Percentiles rank a stretch among this genome's conserved stretches.
Conservation (phyloP, 805 yeast species). For the Saturnispora serradocipensis region DNA sequence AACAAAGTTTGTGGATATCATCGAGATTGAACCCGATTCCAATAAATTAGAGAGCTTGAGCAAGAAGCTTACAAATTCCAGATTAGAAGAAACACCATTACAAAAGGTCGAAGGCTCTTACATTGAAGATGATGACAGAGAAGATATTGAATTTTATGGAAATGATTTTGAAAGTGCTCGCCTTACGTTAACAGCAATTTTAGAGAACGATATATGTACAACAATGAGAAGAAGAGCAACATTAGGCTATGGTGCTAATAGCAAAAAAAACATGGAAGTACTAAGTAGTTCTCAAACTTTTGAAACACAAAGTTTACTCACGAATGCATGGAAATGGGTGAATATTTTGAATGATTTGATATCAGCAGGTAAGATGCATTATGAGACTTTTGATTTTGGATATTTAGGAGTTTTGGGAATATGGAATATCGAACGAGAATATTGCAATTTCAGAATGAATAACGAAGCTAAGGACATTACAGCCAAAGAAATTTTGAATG, state of each 20-base stretch:
- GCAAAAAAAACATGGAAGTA: slow-evolving; percentile 52
- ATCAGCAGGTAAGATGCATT: slow-evolving; percentile 55
- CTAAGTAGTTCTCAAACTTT: slow-evolving; percentile 43
- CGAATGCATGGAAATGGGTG: slow-evolving; percentile 91
- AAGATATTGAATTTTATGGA: slow-evolving; percentile 19
- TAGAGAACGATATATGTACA: slow-evolving; percentile 66
- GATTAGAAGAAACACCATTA: background rate
- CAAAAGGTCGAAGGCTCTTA: background rate
- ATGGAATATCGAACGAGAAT: slow-evolving; percentile 68
- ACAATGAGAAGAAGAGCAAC: slow-evolving; percentile 64
- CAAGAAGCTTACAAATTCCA: slow-evolving; percentile 1
- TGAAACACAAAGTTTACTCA: slow-evolving; percentile 46
- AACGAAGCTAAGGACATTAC: slow-evolving; percentile 24
- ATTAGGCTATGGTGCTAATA: slow-evolving; percentile 63
- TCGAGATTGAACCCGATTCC: slow-evolving; percentile 1
- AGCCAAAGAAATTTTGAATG: slow-evolving; percentile 37
- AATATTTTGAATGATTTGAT: slow-evolving; percentile 59
- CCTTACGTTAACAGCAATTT: slow-evolving; percentile 7
- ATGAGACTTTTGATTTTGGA: slow-evolving; percentile 68
- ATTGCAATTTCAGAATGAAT: slow-evolving; percentile 33
- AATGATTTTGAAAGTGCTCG: slow-evolving; percentile 22
- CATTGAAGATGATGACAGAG: slow-evolving; percentile 2
- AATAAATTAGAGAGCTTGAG: background rate
- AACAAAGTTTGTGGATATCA: slow-evolving; percentile 33
- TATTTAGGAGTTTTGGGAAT: slow-evolving; percentile 83